These are phyloP conservation scores for Aspergillus eucalypticola DNA, from an alignment of 2,329 filamentous ascomycete genomes.

Conservation along the genomic window DNA sequence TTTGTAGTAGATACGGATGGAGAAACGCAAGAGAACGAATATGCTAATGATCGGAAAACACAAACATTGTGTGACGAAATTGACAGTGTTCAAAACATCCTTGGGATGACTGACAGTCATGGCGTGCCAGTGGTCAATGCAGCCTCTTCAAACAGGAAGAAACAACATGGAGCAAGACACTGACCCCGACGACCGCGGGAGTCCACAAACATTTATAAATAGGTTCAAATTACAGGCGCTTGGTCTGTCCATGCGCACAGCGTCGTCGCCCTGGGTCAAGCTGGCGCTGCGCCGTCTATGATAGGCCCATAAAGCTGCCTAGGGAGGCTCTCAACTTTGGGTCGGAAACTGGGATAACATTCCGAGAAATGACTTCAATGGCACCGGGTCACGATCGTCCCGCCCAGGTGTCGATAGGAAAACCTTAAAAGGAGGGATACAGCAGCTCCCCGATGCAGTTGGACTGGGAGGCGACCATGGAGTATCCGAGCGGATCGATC, in stretches of 20 bases:
- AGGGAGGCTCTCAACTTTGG: slow-evolving; percentile 5
- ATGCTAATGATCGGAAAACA: slow-evolving; percentile 37
- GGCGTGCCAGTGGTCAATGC: neutral
- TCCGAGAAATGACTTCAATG: slow-evolving; percentile 1
- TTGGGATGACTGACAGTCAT: slow-evolving; percentile 25
- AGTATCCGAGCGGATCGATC: neutral
- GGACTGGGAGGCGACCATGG: slow-evolving; percentile 2
- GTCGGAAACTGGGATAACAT: slow-evolving; percentile 2
- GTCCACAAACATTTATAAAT: slow-evolving; percentile 1
- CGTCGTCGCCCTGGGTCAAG: neutral
- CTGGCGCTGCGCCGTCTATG: neutral
- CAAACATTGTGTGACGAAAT: slow-evolving; percentile 38
- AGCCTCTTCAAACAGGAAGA: neutral
- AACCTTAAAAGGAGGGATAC: slow-evolving; percentile 1
- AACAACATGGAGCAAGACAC: neutral
- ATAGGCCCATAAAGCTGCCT: neutral
- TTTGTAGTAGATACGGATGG: slow-evolving; percentile 33
- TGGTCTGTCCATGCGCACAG: neutral
- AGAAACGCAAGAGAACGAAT: slow-evolving; percentile 35
- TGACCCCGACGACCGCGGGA: neutral
- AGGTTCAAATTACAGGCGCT: neutral
- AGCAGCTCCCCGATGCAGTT: neutral
- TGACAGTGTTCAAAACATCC: slow-evolving; percentile 34
- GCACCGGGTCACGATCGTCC: neutral
- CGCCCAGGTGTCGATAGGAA: neutral